Base-by-base conservation (phyloP, 306 rosid genomes). In the Sicyos baderoa region DNA sequence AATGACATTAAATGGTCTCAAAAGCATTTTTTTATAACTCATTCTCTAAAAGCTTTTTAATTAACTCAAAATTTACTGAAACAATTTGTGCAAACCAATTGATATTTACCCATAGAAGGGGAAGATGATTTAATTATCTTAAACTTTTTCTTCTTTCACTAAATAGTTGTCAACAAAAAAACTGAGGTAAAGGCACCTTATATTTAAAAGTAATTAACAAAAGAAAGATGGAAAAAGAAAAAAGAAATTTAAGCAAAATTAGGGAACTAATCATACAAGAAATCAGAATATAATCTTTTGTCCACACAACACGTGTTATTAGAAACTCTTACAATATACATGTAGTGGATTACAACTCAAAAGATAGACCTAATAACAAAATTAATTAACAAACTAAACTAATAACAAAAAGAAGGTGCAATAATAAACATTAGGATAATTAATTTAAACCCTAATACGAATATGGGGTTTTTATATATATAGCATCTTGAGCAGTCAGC, bases 401-500 rank as follows among this genome's bases (percentile, higher is more conserved):
- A 63, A 63, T 63, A 9, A 54, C 0, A 53, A 53, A 23, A 23
- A 56, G n/a, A 16, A 5, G 9, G 2, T 29, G 8, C 50, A 29
- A 16, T 17, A 27, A 55, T 48, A 25, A 63, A 42, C 29, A 63
- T 65, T 22, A 65, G 5, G 6, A 65, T 18, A 2, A 65, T 13
- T 45, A 13, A 18, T 42, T 42, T 65, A 45, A 65, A 45, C 1
- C 54, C 54, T 47, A 13, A 21, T 22, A 40, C 5, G 51, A 63
- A 19, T 63, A 12, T 10, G 22, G 54, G 70, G 29, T 25, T 25
- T 40, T 6, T 54, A 32, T 40, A 25, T 55, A 72, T 59, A 45
- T 25, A 12, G 84, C 95, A 92, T 85, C 84, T 77, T 80, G 96
- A 83, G 89, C 88, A 87, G 75, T 84, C 96, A 89, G 61, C 72